Base-by-base conservation (phyloP, 2,329 filamentous ascomycete species). In the Bipolaris zeicola region DNA sequence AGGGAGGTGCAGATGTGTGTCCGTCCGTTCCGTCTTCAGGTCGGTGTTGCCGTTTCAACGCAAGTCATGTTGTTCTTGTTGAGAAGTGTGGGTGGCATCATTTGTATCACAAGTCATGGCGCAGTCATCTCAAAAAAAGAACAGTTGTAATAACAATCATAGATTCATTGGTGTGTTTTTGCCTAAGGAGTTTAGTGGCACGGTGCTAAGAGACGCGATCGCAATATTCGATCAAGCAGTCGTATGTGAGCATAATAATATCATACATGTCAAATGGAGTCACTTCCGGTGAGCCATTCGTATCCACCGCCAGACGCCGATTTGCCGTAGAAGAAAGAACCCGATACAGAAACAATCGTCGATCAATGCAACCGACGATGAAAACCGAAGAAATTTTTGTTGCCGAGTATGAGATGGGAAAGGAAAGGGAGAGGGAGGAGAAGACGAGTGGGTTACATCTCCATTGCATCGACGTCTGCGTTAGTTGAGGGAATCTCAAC, bases 241-340 rank as follows among this genome's bases (percentile, higher is more conserved):
- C 71, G 67, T 67, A 67, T 61, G 62, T 70, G 59, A 64, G 58
- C 63, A 67, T 61, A 63, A 54, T 64, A 63, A 68, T 68, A 56
- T 59, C 68, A 64, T 69, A 73, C 69, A 70, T 68, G 62, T 60
- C 54, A 57, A 64, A 66, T 62, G 62, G 39, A 57, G 58, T 62
- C 63, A 55, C 56, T 59, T 57, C 60, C 65, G 65, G 68, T 70
- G 66, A 62, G 66, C 60, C 62, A 70, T 60, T 65, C 66, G 59
- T 54, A 60, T 61, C 70, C 70, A 69, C 59, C 68, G 41, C 62
- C 67, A 46, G 70, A 71, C 73, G 71, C 73, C 73, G 66, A 69
- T 55, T 64, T 59, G 56, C 64, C 66, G 55, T 62, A 63, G 62
- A 64, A 65, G 64, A 48, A 48, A 48, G 54, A 60, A 63, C 67